These are phyloP conservation scores for Erythrophleum fordii DNA, from an alignment of 306 rosid species.

Conservation along the genomic window DNA sequence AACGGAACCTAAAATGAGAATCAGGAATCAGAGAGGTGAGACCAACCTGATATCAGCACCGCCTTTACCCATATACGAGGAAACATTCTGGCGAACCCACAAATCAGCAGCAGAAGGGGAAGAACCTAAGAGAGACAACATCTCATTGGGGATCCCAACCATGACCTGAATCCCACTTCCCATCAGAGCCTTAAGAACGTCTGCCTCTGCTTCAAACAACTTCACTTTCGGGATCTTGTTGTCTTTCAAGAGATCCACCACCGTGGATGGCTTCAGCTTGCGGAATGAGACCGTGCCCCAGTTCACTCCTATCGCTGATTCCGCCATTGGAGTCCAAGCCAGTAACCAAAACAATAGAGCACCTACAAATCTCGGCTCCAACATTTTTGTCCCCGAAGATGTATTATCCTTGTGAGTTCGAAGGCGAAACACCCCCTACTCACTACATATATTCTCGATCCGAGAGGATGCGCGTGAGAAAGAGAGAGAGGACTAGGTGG, in stretches of 20 bases:
- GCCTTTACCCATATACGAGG: slow-evolving; percentile 64
- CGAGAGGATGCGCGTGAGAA: too few species aligned
- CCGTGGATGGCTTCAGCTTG: slow-evolving; percentile 66
- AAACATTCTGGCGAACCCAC: slow-evolving; percentile 79
- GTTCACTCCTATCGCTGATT: slow-evolving; percentile 78
- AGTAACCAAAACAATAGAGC: slow-evolving; percentile 29
- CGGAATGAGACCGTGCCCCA: slow-evolving; percentile 82
- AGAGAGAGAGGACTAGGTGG: not conserved
- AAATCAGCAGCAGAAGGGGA: slow-evolving; percentile 69
- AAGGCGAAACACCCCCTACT: not conserved
- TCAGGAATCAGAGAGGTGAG: not conserved
- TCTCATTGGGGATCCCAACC: slow-evolving; percentile 93
- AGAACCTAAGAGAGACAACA: slow-evolving; percentile 67
- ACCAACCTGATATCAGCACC: slow-evolving; percentile 87
- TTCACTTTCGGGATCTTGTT: slow-evolving; percentile 81
- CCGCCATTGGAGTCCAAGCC: slow-evolving; percentile 43
- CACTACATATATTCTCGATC: not conserved
- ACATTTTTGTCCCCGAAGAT: slow-evolving; percentile 39
- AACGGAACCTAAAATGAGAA: not conserved
- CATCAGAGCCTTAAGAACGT: slow-evolving; percentile 55
- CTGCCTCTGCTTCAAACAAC: slow-evolving; percentile 83
- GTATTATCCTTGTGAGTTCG: not conserved
- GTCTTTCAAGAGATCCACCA: slow-evolving; percentile 69
- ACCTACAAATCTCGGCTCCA: slow-evolving; percentile 31
- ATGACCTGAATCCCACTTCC: slow-evolving; percentile 85